phyloP scores from a whole-genome alignment of 805 yeast genomes.

The Zygosaccharomyces rouxii region DNA sequence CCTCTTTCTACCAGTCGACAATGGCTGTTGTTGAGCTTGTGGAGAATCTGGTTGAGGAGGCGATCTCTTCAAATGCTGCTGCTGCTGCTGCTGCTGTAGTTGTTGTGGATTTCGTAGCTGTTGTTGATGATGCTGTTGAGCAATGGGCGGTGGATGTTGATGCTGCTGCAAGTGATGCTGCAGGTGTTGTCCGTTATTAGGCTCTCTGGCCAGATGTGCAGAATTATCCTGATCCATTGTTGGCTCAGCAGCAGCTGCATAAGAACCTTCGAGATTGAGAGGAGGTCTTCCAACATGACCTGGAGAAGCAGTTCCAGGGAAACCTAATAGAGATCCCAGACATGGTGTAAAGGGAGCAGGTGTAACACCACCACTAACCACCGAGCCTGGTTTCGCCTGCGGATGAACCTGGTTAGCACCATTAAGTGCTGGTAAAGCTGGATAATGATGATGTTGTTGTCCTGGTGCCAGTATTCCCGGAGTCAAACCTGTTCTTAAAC shows the following conservation, averaged over 20 bases:
- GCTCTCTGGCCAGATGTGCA: background rate
- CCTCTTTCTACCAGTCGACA: conserved; percentile 8
- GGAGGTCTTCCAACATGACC: conserved; percentile 1
- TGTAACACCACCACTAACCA: conserved; percentile 1
- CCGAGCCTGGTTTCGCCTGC: conserved; percentile 2
- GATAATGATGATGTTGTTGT: conserved; percentile 15
- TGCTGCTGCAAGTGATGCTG: background rate
- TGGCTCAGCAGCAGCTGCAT: background rate
- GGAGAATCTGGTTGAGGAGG: conserved; percentile 8
- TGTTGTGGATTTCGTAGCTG: background rate
- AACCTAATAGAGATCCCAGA: conserved; percentile 10
- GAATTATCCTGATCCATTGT: background rate
- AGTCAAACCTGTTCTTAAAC: conserved; percentile 65
- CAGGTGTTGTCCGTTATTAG: background rate
- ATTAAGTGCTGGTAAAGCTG: conserved; percentile 18
- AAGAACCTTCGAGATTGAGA: background rate
- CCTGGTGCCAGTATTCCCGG: conserved; percentile 46
- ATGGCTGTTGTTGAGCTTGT: background rate
- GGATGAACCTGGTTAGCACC: conserved; percentile 3
- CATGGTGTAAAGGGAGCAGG: conserved; percentile 13
- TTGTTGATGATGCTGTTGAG: background rate
- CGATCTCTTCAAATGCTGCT: conserved; percentile 2
- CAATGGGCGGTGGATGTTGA: background rate
- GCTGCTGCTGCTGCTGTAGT: background rate
- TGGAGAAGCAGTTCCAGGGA: conserved; percentile 4